phyloP scores from a whole-genome alignment of 1,284 basidiomycete genomes.

The Entoloma clypeatum region DNA sequence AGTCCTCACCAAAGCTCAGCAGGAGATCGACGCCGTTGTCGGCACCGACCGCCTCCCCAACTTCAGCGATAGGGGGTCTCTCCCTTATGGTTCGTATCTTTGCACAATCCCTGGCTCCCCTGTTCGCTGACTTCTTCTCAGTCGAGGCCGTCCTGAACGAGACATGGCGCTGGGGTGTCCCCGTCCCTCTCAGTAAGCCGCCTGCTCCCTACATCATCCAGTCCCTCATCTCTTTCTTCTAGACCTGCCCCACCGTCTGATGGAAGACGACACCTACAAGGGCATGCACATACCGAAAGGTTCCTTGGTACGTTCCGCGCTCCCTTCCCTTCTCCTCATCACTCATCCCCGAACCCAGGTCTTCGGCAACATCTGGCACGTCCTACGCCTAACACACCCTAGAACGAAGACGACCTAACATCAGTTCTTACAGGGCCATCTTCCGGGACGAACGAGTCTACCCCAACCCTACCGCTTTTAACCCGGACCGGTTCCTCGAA shows the following conservation, averaged over 20 bases:
- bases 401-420: constrained; percentile 1
- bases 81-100: constrained; percentile 42
- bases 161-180: constrained; percentile 45
- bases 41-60: constrained; percentile 47
- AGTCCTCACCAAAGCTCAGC: constrained; percentile 46
- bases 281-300: constrained; percentile 45
- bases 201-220: background rate
- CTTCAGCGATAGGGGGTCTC: constrained; percentile 42
- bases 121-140: constrained; percentile 11
- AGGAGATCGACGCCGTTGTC: constrained; percentile 53
- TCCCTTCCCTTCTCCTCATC: too few species aligned
- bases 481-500: constrained; percentile 47
- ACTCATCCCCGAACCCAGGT: too few species aligned
- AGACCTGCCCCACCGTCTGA: constrained; percentile 46
- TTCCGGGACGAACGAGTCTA: constrained; percentile 45
- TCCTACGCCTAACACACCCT: constrained; percentile 2
- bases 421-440: constrained; percentile 37
- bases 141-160: constrained; percentile 46
- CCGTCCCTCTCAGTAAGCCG: constrained; percentile 48
- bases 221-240: constrained; percentile 3
- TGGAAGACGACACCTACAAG: constrained; percentile 46
- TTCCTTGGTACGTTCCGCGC: constrained; percentile 31
- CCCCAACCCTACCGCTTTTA: constrained; percentile 42
- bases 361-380: constrained; percentile 48
- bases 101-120: background rate